Conservation (phyloP, 2,329 filamentous ascomycete species). For the Berkeleyomyces basicola region DNA sequence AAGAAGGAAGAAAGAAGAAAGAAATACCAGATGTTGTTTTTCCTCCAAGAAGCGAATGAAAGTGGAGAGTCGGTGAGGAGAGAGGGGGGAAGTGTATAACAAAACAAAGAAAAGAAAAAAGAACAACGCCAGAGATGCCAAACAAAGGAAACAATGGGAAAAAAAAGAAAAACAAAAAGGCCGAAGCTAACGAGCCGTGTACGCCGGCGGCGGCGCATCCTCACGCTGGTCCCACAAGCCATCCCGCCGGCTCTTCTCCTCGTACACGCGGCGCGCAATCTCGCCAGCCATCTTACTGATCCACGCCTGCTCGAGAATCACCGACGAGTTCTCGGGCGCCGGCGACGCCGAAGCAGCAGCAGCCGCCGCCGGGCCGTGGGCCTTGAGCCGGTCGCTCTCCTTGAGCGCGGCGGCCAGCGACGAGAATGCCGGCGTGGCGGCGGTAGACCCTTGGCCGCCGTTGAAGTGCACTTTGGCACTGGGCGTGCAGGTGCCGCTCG, state of each 20-base stretch:
- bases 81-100: neutral
- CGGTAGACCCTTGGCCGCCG: neutral
- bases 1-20: neutral
- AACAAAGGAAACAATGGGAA: neutral
- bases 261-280: conserved; percentile 72
- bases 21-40: no score
- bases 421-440: conserved; percentile 17
- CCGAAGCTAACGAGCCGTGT: conserved; percentile 26
- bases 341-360: neutral
- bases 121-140: neutral
- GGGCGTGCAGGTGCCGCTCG: neutral
- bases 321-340: conserved; percentile 33
- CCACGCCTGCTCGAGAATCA: conserved; percentile 67
- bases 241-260: conserved; percentile 53
- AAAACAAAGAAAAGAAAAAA: neutral
- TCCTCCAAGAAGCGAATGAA: neutral
- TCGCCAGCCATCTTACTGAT: conserved; percentile 88
- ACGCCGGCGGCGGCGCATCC: conserved; percentile 43
- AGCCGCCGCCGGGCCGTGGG: neutral
- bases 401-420: conserved; percentile 8
- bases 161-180: conserved; percentile 9
- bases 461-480: conserved; percentile 10
- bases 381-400: conserved; percentile 16
- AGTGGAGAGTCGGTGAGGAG: neutral
- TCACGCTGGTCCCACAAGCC: conserved; percentile 38